Conservation (phyloP, 176 grass and related monocot species). For the Oryza glumipatula region DNA sequence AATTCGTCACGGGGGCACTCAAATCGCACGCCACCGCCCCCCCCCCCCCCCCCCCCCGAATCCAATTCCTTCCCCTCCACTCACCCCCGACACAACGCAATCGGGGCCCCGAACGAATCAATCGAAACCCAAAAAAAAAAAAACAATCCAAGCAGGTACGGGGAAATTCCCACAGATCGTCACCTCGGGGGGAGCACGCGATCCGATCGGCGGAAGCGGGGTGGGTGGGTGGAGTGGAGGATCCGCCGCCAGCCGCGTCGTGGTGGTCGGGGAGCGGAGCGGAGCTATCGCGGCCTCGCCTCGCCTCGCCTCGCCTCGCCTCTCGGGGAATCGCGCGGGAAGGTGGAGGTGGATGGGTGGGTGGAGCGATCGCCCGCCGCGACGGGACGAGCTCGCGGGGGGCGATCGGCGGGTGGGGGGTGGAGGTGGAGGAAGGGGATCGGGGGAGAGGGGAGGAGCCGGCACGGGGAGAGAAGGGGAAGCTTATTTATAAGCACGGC, state of each 20-base stretch:
- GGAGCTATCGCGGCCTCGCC: neutral
- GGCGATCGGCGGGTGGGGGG: constrained; percentile 44
- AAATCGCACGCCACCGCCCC: constrained; percentile 28
- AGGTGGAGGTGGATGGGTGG: constrained; percentile 12
- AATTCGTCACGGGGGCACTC: constrained; percentile 40
- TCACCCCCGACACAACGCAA: constrained; percentile 23
- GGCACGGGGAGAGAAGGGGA: neutral
- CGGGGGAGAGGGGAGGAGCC: constrained; percentile 26
- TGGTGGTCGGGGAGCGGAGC: neutral
- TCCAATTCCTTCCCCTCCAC: constrained; percentile 38
- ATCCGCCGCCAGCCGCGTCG: neutral
- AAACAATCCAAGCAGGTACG: neutral
- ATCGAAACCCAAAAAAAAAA: neutral
- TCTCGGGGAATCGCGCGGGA: constrained; percentile 44
- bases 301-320: too few species aligned
- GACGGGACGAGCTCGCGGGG: constrained; percentile 52
- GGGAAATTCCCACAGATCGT: constrained; percentile 41
- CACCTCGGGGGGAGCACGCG: constrained; percentile 51
- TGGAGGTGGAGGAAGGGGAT: constrained; percentile 46
- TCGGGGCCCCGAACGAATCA: constrained; percentile 6
- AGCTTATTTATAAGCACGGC: constrained; percentile 50
- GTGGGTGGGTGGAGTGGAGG: neutral
- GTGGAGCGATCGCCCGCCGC: constrained; percentile 60
- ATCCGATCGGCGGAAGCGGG: constrained; percentile 53
- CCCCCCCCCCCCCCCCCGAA: neutral